Evolutionary conservation across 306 rosid genomes (phyloP).

Genomic region (Malus domestica): DNA sequence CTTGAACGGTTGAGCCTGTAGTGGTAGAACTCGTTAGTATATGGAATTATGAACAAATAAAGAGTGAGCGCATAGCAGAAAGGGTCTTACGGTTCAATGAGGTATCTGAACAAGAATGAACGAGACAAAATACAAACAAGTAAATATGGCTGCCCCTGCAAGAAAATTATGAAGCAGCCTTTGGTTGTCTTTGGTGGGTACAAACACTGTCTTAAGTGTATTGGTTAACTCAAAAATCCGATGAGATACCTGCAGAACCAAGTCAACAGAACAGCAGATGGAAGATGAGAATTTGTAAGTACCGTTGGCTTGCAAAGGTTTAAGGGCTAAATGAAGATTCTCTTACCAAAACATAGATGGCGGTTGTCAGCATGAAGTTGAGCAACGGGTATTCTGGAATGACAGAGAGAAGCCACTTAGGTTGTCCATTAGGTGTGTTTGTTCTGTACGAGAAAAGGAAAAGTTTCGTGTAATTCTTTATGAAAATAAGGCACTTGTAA

Average conservation of each 20-base stretch:
- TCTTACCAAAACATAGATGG: conserved; percentile 72
- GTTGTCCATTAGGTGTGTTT: conserved; percentile 89
- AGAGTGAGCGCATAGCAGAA: not conserved
- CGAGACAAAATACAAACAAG: conserved; percentile 56
- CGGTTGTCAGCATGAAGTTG: conserved; percentile 92
- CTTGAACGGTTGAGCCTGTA: conserved; percentile 40
- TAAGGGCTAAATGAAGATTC: conserved; percentile 10
- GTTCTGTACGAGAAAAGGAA: conserved; percentile 49
- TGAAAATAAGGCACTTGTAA: not conserved
- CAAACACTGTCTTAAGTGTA: conserved; percentile 65
- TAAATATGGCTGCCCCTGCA: conserved; percentile 48
- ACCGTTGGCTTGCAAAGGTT: conserved; percentile 11
- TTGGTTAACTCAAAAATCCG: conserved; percentile 88
- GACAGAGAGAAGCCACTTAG: conserved; percentile 97
- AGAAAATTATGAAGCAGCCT: conserved; percentile 75
- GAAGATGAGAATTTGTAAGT: conserved; percentile 1
- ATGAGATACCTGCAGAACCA: conserved; percentile 68
- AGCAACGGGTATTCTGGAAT: conserved; percentile 90
- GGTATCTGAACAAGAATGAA: conserved; percentile 62
- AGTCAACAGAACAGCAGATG: conserved; percentile 22
- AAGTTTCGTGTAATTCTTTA: too few species aligned
- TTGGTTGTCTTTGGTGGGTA: conserved; percentile 81
- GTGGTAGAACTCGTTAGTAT: conserved; percentile 2
- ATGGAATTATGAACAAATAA: not conserved
- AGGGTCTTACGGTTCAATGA: conserved; percentile 47